phyloP scores from a whole-genome alignment of 345 rosid genomes.

The Eucalyptus shirleyi region DNA sequence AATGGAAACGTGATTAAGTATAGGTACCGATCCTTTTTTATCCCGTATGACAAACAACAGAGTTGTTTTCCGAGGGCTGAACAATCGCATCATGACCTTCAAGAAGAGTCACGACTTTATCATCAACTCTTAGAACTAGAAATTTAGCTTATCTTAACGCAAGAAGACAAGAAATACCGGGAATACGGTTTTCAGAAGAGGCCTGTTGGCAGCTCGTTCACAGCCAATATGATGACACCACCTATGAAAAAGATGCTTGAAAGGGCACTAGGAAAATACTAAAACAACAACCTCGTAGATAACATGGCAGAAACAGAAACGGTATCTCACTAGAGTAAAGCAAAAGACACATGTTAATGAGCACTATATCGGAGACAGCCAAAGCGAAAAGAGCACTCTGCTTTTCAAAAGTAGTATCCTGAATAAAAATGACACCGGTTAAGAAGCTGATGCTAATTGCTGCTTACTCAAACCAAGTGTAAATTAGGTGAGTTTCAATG shows the following conservation, averaged over 20 bases:
- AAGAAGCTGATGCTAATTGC: not conserved
- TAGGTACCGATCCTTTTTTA: constrained; percentile 47
- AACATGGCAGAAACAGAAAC: not conserved
- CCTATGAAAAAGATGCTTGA: not conserved
- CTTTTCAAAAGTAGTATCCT: constrained; percentile 94
- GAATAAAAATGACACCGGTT: not conserved
- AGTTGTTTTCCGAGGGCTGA: constrained; percentile 94
- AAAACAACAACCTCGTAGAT: not conserved
- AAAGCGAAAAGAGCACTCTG: constrained; percentile 98
- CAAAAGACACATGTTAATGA: constrained; percentile 71
- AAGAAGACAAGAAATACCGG: constrained; percentile 35
- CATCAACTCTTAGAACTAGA: not conserved
- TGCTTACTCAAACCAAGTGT: not conserved
- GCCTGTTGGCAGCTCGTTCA: constrained; percentile 97
- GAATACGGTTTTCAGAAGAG: constrained; percentile 92
- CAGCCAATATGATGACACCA: constrained; percentile 63
- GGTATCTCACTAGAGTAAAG: not conserved
- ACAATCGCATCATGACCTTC: constrained; percentile 95
- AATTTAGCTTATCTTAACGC: not conserved
- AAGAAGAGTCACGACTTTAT: constrained; percentile 5
- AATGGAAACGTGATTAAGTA: not conserved
- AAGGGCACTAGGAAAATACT: not conserved
- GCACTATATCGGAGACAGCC: constrained; percentile 93
- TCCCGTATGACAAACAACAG: constrained; percentile 91
- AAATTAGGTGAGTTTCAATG: not conserved